A percentile compares a stretch with the other conserved stretches of the same genome.
Conservation (phyloP, 164 flowering plant species). For the Nymphaea thermarum region DNA sequence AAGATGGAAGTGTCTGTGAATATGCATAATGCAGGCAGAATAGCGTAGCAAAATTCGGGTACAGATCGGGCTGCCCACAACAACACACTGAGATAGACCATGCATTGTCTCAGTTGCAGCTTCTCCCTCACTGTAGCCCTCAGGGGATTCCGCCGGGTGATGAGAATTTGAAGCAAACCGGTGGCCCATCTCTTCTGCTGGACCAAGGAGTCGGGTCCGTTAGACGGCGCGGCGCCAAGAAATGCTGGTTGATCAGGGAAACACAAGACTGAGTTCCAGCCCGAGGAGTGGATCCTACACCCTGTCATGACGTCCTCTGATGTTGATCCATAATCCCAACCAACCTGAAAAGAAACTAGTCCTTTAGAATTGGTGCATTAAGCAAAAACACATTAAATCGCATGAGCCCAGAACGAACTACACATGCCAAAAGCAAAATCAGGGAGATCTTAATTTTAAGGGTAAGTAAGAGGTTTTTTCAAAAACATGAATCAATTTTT, state of each 20-base stretch:
- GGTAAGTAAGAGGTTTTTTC: too few species aligned
- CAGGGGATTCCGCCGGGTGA: conserved; percentile 26
- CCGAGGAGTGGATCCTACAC: conserved; percentile 31
- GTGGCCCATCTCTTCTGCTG: conserved; percentile 55
- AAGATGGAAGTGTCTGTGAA: conserved; percentile 33
- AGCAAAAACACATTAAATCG: not conserved
- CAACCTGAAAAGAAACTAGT: conserved; percentile 22
- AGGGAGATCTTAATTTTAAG: not conserved
- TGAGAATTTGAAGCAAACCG: conserved; percentile 39
- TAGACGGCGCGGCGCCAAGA: conserved; percentile 38
- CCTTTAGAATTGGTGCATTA: not conserved
- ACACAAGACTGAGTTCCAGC: conserved; percentile 24
- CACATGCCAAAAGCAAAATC: not conserved
- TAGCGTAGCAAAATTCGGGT: conserved; percentile 38
- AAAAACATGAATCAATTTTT: too few species aligned
- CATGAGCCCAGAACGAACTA: too few species aligned
- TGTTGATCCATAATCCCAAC: conserved; percentile 48
- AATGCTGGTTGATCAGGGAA: conserved; percentile 33
- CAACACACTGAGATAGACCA: conserved; percentile 15
- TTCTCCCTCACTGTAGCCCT: conserved; percentile 11
- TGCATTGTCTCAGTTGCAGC: conserved; percentile 32
- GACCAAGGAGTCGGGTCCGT: conserved; percentile 19
- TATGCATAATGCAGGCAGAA: conserved; percentile 44
- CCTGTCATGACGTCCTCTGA: conserved; percentile 51
- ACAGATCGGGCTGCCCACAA: conserved; percentile 27